These are phyloP conservation scores for Candida adriatica DNA, from an alignment of 805 yeast species.

Conservation along the genomic window DNA sequence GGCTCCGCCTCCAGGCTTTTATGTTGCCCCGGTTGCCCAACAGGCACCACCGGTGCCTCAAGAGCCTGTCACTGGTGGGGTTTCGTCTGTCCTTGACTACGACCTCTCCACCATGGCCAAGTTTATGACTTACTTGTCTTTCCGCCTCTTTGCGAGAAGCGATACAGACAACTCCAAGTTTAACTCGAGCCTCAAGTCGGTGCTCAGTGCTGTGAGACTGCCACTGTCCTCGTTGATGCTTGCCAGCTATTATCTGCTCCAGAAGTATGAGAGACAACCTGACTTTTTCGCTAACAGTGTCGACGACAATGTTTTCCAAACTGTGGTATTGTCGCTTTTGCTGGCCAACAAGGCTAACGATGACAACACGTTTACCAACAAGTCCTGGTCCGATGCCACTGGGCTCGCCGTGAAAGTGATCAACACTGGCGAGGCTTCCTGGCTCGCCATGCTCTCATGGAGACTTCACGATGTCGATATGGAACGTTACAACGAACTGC, in stretches of 20 bases:
- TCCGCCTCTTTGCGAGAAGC: slow-evolving; percentile 53
- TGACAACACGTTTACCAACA: slow-evolving; percentile 92
- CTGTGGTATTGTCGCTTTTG: slow-evolving; percentile 62
- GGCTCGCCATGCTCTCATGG: slow-evolving; percentile 62
- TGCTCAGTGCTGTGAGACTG: slow-evolving; percentile 79
- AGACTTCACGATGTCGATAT: slow-evolving; percentile 35
- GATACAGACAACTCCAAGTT: slow-evolving; percentile 37
- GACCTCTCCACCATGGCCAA: slow-evolving; percentile 73
- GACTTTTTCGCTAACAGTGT: slow-evolving; percentile 26
- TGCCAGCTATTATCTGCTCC: slow-evolving; percentile 72
- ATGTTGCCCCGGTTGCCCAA: slow-evolving; percentile 4
- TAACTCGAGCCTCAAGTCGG: slow-evolving; percentile 53
- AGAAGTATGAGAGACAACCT: slow-evolving; percentile 39
- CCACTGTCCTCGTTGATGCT: slow-evolving; percentile 77
- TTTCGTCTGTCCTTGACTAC: slow-evolving; percentile 70
- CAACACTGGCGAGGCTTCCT: slow-evolving; percentile 61
- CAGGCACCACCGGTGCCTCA: slow-evolving; percentile 12
- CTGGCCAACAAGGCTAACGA: slow-evolving; percentile 92
- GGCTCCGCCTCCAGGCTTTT: slow-evolving; percentile 4
- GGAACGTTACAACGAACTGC: slow-evolving; percentile 20
- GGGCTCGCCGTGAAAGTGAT: slow-evolving; percentile 58
- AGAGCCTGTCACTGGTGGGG: slow-evolving; percentile 54
- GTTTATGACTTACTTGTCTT: slow-evolving; percentile 69
- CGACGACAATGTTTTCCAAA: slow-evolving; percentile 38
- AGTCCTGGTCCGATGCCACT: slow-evolving; percentile 95